Percentiles rank a stretch among this genome's conserved stretches.
These are phyloP conservation scores for Clavispora vitiphila DNA, from an alignment of 805 yeast genomes.

Conservation along the genomic window DNA sequence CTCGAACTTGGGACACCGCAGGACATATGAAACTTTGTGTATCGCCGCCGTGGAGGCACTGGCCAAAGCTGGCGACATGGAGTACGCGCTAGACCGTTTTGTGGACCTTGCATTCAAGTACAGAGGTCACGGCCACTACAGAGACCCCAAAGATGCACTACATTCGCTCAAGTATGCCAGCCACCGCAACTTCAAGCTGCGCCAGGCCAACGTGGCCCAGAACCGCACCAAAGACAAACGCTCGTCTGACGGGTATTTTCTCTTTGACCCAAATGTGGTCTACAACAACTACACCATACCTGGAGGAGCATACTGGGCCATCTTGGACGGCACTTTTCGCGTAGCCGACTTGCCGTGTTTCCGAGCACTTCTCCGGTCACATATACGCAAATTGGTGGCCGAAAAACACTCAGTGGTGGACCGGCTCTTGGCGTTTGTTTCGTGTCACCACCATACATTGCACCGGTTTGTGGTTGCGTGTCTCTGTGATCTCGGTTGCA, in stretches of 20 bases:
- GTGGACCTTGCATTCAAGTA: slow-evolving; percentile 14
- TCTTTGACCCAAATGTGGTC: slow-evolving; percentile 23
- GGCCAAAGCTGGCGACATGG: slow-evolving; percentile 18
- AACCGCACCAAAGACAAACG: background rate
- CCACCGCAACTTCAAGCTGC: slow-evolving; percentile 7
- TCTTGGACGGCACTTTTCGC: slow-evolving; percentile 23
- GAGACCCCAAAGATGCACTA: slow-evolving; percentile 5
- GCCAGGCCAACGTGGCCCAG: slow-evolving; percentile 15
- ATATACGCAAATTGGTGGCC: slow-evolving; percentile 6
- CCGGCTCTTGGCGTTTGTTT: slow-evolving; percentile 15
- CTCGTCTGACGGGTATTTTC: background rate
- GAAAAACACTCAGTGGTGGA: slow-evolving; percentile 12
- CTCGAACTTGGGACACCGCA: slow-evolving; percentile 27
- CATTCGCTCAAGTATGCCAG: slow-evolving; percentile 9
- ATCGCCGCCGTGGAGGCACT: slow-evolving; percentile 29
- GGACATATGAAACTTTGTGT: slow-evolving; percentile 23
- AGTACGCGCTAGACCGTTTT: slow-evolving; percentile 21
- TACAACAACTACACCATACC: slow-evolving; percentile 24
- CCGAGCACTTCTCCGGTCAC: slow-evolving; percentile 14
- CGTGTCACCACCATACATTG: slow-evolving; percentile 22
- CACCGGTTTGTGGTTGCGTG: slow-evolving; percentile 23
- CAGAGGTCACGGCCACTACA: slow-evolving; percentile 15
- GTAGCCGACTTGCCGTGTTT: slow-evolving; percentile 31
- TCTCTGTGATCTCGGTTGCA: slow-evolving; percentile 22
- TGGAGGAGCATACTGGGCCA: slow-evolving; percentile 17